These are phyloP conservation scores for Gigaspora rosea DNA, from an alignment of 192 early-diverging fungal species.

Conservation along the genomic window DNA sequence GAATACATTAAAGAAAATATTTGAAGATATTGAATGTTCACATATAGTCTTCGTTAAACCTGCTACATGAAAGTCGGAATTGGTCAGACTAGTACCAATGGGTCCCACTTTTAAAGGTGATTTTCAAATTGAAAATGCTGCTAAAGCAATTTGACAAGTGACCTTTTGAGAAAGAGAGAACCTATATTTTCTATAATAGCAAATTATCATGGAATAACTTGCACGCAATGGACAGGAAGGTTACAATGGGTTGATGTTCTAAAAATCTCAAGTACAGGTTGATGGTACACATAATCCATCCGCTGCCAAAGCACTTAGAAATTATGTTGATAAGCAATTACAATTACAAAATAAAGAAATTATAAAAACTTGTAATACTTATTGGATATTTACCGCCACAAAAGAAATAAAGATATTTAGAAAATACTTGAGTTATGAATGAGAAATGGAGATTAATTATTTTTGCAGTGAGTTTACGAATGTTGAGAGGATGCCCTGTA, in stretches of 20 bases:
- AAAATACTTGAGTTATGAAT: constrained; percentile 65
- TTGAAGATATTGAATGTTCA: constrained; percentile 27
- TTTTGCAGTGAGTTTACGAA: constrained; percentile 68
- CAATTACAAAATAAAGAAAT: constrained; percentile 17
- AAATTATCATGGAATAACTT: constrained; percentile 60
- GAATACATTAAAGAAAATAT: constrained; percentile 37
- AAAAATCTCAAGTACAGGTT: constrained; percentile 55
- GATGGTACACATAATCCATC: constrained; percentile 92
- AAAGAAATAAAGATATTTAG: constrained; percentile 64
- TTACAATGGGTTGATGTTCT: constrained; percentile 64
- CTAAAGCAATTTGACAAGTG: constrained; percentile 69
- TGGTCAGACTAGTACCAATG: neutral
- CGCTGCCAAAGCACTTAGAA: constrained; percentile 65
- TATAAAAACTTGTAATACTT: constrained; percentile 37
- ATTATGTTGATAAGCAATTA: constrained; percentile 58
- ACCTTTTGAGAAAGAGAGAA: constrained; percentile 49
- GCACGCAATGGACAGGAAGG: constrained; percentile 81
- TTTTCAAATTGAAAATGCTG: constrained; percentile 81
- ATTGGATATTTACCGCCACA: constrained; percentile 81
- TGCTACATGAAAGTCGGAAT: constrained; percentile 33
- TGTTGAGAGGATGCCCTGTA: constrained; percentile 89
- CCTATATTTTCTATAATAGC: constrained; percentile 43
- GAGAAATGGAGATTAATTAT: constrained; percentile 60
- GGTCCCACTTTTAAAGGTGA: constrained; percentile 68
- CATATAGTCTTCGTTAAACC: constrained; percentile 32